These are phyloP conservation scores for Jamesozyma gamospora DNA, from an alignment of 805 yeast genomes.

Conservation along the genomic window DNA sequence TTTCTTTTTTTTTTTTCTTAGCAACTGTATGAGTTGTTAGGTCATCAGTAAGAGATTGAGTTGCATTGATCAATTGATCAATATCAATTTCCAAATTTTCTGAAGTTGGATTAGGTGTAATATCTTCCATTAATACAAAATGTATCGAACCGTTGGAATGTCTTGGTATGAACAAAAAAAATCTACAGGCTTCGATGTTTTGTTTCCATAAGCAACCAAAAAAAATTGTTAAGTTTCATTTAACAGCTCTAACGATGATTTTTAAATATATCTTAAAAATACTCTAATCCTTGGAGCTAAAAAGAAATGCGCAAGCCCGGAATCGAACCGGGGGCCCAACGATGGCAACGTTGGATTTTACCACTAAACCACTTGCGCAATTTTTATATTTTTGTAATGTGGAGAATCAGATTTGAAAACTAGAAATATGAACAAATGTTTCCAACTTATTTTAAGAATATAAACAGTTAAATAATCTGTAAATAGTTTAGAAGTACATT, in stretches of 20 bases:
- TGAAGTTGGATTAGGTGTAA: background rate
- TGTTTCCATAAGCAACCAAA: too few relatives aligned
- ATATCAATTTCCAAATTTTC: constrained; percentile 25
- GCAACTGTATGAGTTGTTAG: background rate
- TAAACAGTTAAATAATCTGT: too few relatives aligned
- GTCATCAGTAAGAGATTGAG: constrained; percentile 13
- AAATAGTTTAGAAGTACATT: too few relatives aligned
- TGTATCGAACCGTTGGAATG: too few relatives aligned
- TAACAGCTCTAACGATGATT: too few relatives aligned
- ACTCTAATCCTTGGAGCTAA: too few relatives aligned
- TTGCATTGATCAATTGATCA: constrained; percentile 20
- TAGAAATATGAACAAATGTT: too few relatives aligned
- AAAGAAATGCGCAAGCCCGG: constrained; percentile 3
- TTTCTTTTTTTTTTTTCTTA: constrained; percentile 5
- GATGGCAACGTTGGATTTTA: constrained; percentile 4
- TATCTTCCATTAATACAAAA: background rate
- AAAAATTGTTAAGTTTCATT: too few relatives aligned
- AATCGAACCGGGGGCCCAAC: constrained; percentile 4
- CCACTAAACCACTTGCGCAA: constrained; percentile 4
- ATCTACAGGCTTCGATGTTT: too few relatives aligned
- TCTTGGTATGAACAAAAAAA: too few relatives aligned
- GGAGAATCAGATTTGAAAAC: background rate
- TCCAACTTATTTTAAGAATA: too few relatives aligned
- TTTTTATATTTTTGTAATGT: background rate
- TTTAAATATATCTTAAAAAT: too few relatives aligned